Base-by-base conservation (phyloP, 768 basidiomycete species). In the Leccinum olivaceopallidum region DNA sequence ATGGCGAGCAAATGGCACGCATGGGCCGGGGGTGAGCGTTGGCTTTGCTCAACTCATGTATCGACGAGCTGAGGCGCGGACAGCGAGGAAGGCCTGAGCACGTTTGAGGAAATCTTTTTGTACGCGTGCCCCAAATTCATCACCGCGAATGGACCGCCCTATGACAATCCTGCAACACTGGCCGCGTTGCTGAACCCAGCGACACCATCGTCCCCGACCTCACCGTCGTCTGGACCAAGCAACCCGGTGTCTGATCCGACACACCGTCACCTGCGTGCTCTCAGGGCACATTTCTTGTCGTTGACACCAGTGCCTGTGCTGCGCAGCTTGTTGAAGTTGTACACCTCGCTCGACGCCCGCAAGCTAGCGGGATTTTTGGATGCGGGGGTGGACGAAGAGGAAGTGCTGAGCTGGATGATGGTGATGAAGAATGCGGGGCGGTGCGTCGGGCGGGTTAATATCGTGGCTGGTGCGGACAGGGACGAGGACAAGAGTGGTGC, bases 91-190 rank as follows among this genome's bases (percentile, higher is more conserved):
- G 86, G 89, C 18, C 76, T 93, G 55, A 78, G 63, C 60, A 67
- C 69, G 4, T 70, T 72, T 86, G 24, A 70, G 49, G 69, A 70
- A 74, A 88, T 98, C 57, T 99, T 94, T 83, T 76, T 92, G 8
- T 92, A 92, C 61, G 93, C 95, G 22, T 95, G 94, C 74, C 97
- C 97, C 4, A 96, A 97, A 74, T 98, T 98, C 80, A 95, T 99
- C 75, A 85, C 85, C 18, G 94, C 95, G 63, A 96, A 94, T 73
- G 86, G 95, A 14, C 95, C 95, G 3, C 94, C 95, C 5, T 97
- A 96, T 76, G 90, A 96, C 39, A 92, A 95, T 69, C 75, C 85
- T 1, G 77, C 79, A 5, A 80, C 83, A 0, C 82, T 96, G 55
- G 77, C 81, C 20, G 69, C 76, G 10, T 79, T 88, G 60, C 60